A percentile compares a stretch with the other conserved stretches of the same genome.
phyloP scores from a whole-genome alignment of 2,329 filamentous ascomycete genomes.

The Hyphodiscus sp. region DNA sequence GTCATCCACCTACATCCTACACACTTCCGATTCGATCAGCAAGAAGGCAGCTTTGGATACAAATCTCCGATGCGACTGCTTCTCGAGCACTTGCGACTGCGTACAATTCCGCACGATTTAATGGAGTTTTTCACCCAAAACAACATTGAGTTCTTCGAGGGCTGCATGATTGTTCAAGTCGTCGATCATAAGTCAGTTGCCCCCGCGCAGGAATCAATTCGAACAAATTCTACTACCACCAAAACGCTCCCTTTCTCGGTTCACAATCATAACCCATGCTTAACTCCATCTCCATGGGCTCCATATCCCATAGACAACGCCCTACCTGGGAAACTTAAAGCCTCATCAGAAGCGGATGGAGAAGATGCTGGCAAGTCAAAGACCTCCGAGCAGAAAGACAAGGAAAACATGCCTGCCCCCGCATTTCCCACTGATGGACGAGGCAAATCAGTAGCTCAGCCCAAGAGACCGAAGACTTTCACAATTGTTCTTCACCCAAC shows the following conservation, averaged over 20 bases:
- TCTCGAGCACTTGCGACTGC: conserved; percentile 66
- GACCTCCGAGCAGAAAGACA: conserved; percentile 40
- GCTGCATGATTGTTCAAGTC: conserved; percentile 90
- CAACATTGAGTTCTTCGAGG: conserved; percentile 82
- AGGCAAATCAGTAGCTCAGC: conserved; percentile 32
- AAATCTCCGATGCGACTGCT: conserved; percentile 83
- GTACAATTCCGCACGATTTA: conserved; percentile 85
- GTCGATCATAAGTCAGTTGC: conserved; percentile 72
- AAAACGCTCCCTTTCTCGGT: conserved; percentile 71
- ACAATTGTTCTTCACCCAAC: conserved; percentile 86
- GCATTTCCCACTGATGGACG: conserved; percentile 41
- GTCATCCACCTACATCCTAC: conserved; percentile 78
- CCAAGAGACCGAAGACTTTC: conserved; percentile 57
- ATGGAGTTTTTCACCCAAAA: conserved; percentile 60
- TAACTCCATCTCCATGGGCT: conserved; percentile 82
- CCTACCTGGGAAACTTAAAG: conserved; percentile 27
- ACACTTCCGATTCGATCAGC: conserved; percentile 88
- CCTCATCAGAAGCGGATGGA: conserved; percentile 26
- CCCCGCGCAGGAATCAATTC: conserved; percentile 52
- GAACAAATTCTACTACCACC: conserved; percentile 48
- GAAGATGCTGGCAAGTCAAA: conserved; percentile 22
- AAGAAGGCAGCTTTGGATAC: conserved; percentile 88
- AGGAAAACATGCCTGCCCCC: conserved; percentile 52
- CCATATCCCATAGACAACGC: conserved; percentile 58
- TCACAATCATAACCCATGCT: conserved; percentile 83